These are phyloP conservation scores for Hyaloscypha variabilis DNA, from an alignment of 495 filamentous ascomycete genomes.

Conservation along the genomic window DNA sequence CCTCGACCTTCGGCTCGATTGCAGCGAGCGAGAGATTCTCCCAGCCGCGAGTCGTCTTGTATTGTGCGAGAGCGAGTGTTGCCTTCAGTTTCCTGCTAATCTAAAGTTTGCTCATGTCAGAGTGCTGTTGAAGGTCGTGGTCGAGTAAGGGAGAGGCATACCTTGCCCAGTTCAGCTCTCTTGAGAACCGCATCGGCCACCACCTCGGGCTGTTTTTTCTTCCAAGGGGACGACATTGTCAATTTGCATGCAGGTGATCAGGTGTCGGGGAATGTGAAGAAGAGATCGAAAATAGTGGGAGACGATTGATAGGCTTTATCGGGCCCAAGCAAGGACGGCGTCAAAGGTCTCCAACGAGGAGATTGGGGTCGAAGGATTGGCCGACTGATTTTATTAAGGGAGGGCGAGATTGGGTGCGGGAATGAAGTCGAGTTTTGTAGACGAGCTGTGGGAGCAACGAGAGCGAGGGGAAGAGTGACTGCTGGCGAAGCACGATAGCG, in stretches of 20 bases:
- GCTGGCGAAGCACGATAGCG: background rate
- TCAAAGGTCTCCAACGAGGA: conserved; percentile 16
- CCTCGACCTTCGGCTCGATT: conserved; percentile 75
- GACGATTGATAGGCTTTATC: conserved; percentile 18
- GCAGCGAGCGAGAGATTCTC: conserved; percentile 74
- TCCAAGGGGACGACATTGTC: conserved; percentile 57
- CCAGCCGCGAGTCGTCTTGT: conserved; percentile 93
- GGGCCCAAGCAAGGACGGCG: conserved; percentile 21
- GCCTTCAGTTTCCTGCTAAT: conserved; percentile 90
- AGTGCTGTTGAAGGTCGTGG: background rate
- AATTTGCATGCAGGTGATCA: background rate
- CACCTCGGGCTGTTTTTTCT: conserved; percentile 61
- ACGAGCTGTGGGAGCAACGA: background rate
- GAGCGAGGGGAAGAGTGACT: background rate
- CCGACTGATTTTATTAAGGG: conserved; percentile 3
- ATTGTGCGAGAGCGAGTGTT: conserved; percentile 90
- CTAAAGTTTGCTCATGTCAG: conserved; percentile 45
- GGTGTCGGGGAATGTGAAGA: background rate
- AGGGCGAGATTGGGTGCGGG: background rate
- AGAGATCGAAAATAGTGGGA: conserved; percentile 3
- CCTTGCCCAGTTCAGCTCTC: conserved; percentile 83
- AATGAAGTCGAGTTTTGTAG: background rate
- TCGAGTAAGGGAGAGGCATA: conserved; percentile 36
- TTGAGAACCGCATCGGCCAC: conserved; percentile 72
- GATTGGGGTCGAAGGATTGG: conserved; percentile 13